phyloP scores from a whole-genome alignment of 108 stramenopile genomes.

The Heterococcus sp. region DNA sequence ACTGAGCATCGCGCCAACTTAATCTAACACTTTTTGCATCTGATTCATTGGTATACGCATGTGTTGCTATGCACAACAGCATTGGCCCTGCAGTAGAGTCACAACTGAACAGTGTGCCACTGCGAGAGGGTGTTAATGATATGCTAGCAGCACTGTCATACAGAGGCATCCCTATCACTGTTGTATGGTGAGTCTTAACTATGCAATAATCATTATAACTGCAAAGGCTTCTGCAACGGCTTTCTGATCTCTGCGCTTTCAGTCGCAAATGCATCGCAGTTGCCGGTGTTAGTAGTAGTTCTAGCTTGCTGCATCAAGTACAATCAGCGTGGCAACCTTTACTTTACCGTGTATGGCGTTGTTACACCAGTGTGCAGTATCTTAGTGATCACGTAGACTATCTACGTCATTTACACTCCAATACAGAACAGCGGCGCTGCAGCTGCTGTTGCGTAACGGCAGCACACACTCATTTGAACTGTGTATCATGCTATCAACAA shows the following conservation, averaged over 20 bases:
- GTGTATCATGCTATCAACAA: not conserved
- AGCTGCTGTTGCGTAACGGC: too few species aligned
- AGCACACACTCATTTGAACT: not conserved
- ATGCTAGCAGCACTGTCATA: constrained; percentile 30
- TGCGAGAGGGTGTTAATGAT: constrained; percentile 29
- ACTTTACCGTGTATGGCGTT: too few species aligned
- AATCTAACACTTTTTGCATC: too few species aligned
- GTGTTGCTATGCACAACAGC: constrained; percentile 29
- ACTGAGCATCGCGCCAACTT: too few species aligned
- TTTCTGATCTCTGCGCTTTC: too few species aligned
- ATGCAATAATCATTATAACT: not conserved
- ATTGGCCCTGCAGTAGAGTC: constrained; percentile 32
- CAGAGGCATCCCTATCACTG: constrained; percentile 29
- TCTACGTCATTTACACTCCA: not conserved
- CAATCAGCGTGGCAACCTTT: too few species aligned
- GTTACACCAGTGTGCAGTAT: too few species aligned
- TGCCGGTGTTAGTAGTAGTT: too few species aligned
- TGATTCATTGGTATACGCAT: too few species aligned
- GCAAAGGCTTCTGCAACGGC: too few species aligned
- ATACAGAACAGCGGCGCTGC: not conserved
- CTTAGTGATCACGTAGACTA: too few species aligned
- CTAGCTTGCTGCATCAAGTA: not conserved
- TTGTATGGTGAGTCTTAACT: constrained; percentile 8
- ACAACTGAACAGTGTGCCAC: constrained; percentile 27
- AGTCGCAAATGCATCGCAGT: too few species aligned